Evolutionary conservation across 345 rosid genomes (phyloP), one percentile per base, ranked within the genome.

Genomic region (Lepidium aucheri): DNA sequence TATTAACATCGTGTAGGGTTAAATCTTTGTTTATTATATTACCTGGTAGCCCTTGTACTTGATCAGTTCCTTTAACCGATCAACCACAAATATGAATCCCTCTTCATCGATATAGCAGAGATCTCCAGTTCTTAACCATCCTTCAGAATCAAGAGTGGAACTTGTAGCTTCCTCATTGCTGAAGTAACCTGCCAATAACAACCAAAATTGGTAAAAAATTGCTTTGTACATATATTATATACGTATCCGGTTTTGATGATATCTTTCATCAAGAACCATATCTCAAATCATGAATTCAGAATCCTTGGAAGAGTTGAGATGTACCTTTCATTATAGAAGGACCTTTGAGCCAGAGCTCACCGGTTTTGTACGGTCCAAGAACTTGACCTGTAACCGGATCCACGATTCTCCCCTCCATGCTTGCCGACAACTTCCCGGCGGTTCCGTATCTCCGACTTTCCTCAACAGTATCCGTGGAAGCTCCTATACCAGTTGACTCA

Each of bases 61-160:
- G 50, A 94, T 94, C 30, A 94, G 80, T 79, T 94, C 99, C 77
- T 94, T 94, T 70, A 94, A 65, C 70, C 97, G 77, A 70, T 94
- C 99, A 2, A 90, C 99, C 35, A 90, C 78, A 26, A 85, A 90
- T 44, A 94, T 75, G 78, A 80, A 86, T 35, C 99, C 97, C 63
- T 88, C 92, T 4, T 84, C 92, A 30, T 90, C 96, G 6, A 90
- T 79, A 72, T 85, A 90, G 63, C 97, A 90, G 9, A 94, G 75
- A 75, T 90, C 97, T 20, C 99, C 99, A n/a, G 99, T 94, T 73
- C 85, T 88, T 50, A 94, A 67, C 97, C 99, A 94, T 70, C 96
- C 99, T 33, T 86, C 85, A 0, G 89, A 81, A 76, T 84, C 90
- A 50, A 94, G 69, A 17, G 97, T 85, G 3, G 86, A 81, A 18